Evolutionary conservation across 2,329 filamentous ascomycete genomes (phyloP), one percentile per base, ranked within the genome.

Genomic region (Alternaria sp.): DNA sequence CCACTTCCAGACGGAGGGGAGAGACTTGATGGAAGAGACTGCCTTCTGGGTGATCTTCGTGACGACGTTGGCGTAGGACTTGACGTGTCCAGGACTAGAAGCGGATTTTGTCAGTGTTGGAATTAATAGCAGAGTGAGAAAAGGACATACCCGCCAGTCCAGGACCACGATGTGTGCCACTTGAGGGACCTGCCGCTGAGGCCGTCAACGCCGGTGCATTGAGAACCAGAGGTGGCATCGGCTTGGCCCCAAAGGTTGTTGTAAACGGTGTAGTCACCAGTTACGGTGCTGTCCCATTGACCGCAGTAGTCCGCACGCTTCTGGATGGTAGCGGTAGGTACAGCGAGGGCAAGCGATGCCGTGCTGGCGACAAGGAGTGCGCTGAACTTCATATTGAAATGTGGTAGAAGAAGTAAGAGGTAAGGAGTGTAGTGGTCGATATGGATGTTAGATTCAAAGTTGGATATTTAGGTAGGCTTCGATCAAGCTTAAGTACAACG

Each of bases 1-100:
- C 82, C 82, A 86, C 18, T 76, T 69, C 80, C 81, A 85, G 24
- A 73, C 78, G 5, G 82, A 79, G 22, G 78, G 70, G 38, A 86
- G 78, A 36, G 79, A 81, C 20, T 63, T 74, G 67, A 85, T 73
- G 26, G 66, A 61, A 12, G 72, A 74, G 26, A 82, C 62, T 12
- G 74, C 66, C 32, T 73, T 73, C 16, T 74, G 66, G 36, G 65
- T 64, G 24, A 75, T 71, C n/a, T 71, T 75, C 49, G 79, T 75
- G 1, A 78, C 79, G 47, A 75, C 78, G 63, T 82, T 81, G 70
- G 80, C 72, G 68, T 80, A 82, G 22, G 79, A 81, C 64, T 82
- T 82, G 54, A 82, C 79, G 28, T 76, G 64, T 63, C 65, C 66
- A 3, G 66, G 30, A 34, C 76, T 74, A 28, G 32, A 20, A 18